These are phyloP conservation scores for Camellia lanceoleosa DNA, from an alignment of 148 eudicot genomes.

Conservation along the genomic window DNA sequence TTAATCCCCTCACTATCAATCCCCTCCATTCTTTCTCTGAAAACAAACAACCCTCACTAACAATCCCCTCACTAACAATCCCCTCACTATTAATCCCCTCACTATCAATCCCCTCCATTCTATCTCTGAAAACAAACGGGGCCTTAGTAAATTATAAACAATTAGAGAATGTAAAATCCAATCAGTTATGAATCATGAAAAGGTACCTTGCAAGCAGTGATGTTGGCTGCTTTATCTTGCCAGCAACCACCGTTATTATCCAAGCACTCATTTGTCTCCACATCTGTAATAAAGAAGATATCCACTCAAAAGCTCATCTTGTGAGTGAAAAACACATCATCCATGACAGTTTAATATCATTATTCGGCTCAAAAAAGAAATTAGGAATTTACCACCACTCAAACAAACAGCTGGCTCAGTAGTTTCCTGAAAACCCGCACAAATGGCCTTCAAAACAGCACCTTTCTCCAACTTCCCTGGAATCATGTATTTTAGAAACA, in stretches of 20 bases:
- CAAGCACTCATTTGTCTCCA: constrained; percentile 95
- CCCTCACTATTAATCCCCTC: too few species aligned
- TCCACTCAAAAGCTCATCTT: not conserved
- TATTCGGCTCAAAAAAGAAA: not conserved
- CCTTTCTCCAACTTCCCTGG: constrained; percentile 97
- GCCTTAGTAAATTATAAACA: not conserved
- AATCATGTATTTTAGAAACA: constrained; percentile 19
- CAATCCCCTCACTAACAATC: too few species aligned
- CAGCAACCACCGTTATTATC: constrained; percentile 94
- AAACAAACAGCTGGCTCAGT: constrained; percentile 95
- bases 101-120: too few species aligned
- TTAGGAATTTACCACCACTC: constrained; percentile 58
- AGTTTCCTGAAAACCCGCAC: constrained; percentile 97
- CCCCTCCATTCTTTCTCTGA: too few species aligned
- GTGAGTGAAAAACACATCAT: constrained; percentile 12
- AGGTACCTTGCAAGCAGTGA: constrained; percentile 91
- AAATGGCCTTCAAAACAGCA: constrained; percentile 91
- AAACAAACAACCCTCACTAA: too few species aligned
- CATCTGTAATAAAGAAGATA: constrained; percentile 44
- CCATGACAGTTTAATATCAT: not conserved
- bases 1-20: too few species aligned
- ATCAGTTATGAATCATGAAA: not conserved
- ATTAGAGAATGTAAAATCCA: not conserved
- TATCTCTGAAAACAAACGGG: too few species aligned
- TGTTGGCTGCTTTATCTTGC: constrained; percentile 74